phyloP scores from a whole-genome alignment of 495 filamentous ascomycete genomes.

The Jackrogersella minutella region DNA sequence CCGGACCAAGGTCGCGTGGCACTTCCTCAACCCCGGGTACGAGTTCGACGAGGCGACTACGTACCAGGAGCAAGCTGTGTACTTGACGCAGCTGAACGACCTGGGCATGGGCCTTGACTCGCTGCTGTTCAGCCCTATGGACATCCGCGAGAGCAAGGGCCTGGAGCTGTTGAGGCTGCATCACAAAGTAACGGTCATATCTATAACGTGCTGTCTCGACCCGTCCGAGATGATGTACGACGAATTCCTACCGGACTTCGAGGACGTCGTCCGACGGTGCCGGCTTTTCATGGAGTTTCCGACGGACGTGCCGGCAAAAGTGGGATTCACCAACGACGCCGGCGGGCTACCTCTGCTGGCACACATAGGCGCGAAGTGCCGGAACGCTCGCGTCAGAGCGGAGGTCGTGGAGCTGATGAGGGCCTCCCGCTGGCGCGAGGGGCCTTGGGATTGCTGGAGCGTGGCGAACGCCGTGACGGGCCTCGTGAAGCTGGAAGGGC shows the following conservation, averaged over 20 bases:
- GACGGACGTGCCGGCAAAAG: neutral
- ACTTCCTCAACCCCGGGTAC: slow-evolving; percentile 34
- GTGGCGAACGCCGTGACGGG: slow-evolving; percentile 23
- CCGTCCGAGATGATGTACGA: slow-evolving; percentile 41
- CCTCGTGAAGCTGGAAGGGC: slow-evolving; percentile 36
- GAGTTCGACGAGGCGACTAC: slow-evolving; percentile 32
- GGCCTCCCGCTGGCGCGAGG: slow-evolving; percentile 30
- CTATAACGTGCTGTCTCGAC: slow-evolving; percentile 37
- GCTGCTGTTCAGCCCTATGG: slow-evolving; percentile 14
- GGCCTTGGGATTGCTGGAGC: slow-evolving; percentile 35
- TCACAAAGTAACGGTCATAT: slow-evolving; percentile 18
- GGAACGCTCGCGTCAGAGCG: slow-evolving; percentile 14
- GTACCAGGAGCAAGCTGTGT: slow-evolving; percentile 28
- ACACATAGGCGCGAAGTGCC: slow-evolving; percentile 36
- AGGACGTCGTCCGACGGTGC: slow-evolving; percentile 33
- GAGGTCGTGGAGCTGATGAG: slow-evolving; percentile 28
- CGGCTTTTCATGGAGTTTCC: slow-evolving; percentile 21
- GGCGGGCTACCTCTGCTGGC: slow-evolving; percentile 29
- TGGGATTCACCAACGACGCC: slow-evolving; percentile 34
- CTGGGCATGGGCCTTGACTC: slow-evolving; percentile 29
- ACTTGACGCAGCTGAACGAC: slow-evolving; percentile 26
- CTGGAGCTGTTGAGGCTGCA: slow-evolving; percentile 38
- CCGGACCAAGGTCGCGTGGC: slow-evolving; percentile 31
- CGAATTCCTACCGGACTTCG: slow-evolving; percentile 33
- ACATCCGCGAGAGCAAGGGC: slow-evolving; percentile 21